These are phyloP conservation scores for Globisporangium recalcitrans DNA, from an alignment of 352 stramenopile species.

Conservation along the genomic window DNA sequence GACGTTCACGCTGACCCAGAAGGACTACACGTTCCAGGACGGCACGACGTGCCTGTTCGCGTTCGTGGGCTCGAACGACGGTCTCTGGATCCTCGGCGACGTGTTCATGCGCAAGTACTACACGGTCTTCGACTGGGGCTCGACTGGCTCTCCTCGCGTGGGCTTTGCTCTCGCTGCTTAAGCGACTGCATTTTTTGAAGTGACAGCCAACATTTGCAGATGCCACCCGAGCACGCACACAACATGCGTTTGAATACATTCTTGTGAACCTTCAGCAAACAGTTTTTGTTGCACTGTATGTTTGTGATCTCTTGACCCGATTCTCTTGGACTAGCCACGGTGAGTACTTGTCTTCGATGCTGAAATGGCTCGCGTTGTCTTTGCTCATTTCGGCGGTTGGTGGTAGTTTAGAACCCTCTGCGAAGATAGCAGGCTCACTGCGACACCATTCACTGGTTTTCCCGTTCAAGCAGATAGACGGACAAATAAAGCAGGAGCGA, in stretches of 20 bases:
- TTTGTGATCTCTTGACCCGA: no score
- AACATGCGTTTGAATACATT: constrained; percentile 2
- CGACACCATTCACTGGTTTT: no score
- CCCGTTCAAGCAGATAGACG: no score
- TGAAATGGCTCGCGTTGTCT: no score
- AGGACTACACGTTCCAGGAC: constrained; percentile 92
- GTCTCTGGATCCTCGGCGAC: constrained; percentile 78
- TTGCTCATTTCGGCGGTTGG: no score
- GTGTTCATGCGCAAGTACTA: constrained; percentile 93
- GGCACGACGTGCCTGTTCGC: constrained; percentile 91
- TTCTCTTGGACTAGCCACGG: no score
- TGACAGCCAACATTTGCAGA: not conserved
- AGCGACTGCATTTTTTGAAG: constrained; percentile 5
- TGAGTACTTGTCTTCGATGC: no score
- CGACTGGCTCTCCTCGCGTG: constrained; percentile 52
- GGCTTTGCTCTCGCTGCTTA: constrained; percentile 59
- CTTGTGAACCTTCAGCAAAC: not conserved
- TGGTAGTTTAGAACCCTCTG: no score
- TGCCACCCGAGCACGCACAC: not conserved
- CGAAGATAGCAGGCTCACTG: no score
- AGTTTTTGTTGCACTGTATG: no score
- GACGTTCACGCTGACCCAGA: constrained; percentile 88
- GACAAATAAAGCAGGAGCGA: no score
- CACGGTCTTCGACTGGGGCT: constrained; percentile 87
- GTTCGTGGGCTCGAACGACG: constrained; percentile 83